Conservation (phyloP, 352 stramenopile species). For the Phytopythium helicoides region DNA sequence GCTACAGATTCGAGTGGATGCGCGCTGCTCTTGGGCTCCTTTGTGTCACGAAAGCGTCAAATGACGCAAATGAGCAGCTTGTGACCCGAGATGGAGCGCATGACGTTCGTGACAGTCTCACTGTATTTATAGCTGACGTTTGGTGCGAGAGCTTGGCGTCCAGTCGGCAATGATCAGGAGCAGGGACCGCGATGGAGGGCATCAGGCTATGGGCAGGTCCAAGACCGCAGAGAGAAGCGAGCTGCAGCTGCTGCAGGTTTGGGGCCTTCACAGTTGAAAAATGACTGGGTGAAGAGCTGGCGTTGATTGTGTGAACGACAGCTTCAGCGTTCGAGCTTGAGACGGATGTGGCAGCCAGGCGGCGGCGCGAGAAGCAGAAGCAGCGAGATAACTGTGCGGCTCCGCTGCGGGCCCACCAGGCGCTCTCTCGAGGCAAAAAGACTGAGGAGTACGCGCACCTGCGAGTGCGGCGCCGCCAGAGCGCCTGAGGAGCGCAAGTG, state of each 20-base stretch:
- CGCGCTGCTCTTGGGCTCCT: too few relatives aligned
- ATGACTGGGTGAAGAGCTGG: background rate
- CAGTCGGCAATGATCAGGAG: too few relatives aligned
- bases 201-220: background rate
- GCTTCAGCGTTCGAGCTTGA: slow-evolving; percentile 15
- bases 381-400: slow-evolving; percentile 12
- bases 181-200: too few relatives aligned
- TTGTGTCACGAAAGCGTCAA: too few relatives aligned
- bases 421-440: slow-evolving; percentile 47
- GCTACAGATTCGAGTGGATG: too few relatives aligned
- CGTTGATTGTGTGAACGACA: slow-evolving; percentile 5
- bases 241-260: too few relatives aligned
- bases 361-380: slow-evolving; percentile 9
- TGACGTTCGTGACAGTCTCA: too few relatives aligned
- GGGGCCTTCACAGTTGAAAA: too few relatives aligned
- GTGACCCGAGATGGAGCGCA: too few relatives aligned
- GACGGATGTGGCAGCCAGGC: slow-evolving; percentile 16
- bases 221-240: slow-evolving; percentile 12
- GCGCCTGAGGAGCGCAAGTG: slow-evolving; percentile 23
- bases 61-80: too few relatives aligned
- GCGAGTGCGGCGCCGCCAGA: slow-evolving; percentile 38
- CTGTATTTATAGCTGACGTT: too few relatives aligned
- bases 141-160: too few relatives aligned
- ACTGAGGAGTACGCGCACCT: slow-evolving; percentile 46
- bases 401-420: slow-evolving; percentile 36